Conservation (phyloP, 208 protist genomes). For the Acanthamoeba healyi region DNA sequence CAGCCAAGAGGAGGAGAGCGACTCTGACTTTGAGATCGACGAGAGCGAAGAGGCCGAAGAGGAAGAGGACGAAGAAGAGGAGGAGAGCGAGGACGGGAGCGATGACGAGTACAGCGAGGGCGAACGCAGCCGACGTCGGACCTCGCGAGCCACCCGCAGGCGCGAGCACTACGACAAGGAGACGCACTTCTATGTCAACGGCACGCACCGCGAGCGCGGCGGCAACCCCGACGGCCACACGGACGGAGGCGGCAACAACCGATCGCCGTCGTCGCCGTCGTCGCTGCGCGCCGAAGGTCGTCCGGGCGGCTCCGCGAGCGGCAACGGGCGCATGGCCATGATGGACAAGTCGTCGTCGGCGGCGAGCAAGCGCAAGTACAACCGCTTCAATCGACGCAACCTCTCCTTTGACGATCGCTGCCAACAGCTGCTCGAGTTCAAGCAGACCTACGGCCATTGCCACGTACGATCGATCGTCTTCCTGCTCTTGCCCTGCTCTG, state of each 20-base stretch:
- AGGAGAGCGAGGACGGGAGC: conserved; percentile 20
- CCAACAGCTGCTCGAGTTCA: conserved; percentile 53
- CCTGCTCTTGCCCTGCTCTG: too few species aligned
- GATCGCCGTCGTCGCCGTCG: neutral
- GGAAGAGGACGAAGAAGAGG: conserved; percentile 14
- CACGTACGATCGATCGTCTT: neutral
- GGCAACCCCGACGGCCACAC: neutral
- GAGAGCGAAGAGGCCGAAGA: neutral
- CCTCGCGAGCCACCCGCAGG: neutral
- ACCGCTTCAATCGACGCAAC: conserved; percentile 46
- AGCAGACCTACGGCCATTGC: conserved; percentile 33
- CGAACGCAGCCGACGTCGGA: neutral
- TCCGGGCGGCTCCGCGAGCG: neutral
- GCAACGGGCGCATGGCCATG: neutral
- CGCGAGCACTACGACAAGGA: conserved; percentile 42
- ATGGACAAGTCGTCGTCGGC: conserved; percentile 6
- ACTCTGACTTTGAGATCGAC: conserved; percentile 1
- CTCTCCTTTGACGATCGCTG: conserved; percentile 46
- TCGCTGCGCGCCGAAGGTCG: neutral
- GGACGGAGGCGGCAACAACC: neutral
- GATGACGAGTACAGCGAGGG: conserved; percentile 41
- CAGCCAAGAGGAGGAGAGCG: neutral
- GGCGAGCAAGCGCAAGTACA: conserved; percentile 47
- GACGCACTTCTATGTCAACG: conserved; percentile 23
- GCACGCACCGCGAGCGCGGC: neutral